Percentiles rank a stretch among this genome's conserved stretches.
phyloP scores from a whole-genome alignment of 2,329 filamentous ascomycete genomes.

The Myriosclerotinia duriaeana region DNA sequence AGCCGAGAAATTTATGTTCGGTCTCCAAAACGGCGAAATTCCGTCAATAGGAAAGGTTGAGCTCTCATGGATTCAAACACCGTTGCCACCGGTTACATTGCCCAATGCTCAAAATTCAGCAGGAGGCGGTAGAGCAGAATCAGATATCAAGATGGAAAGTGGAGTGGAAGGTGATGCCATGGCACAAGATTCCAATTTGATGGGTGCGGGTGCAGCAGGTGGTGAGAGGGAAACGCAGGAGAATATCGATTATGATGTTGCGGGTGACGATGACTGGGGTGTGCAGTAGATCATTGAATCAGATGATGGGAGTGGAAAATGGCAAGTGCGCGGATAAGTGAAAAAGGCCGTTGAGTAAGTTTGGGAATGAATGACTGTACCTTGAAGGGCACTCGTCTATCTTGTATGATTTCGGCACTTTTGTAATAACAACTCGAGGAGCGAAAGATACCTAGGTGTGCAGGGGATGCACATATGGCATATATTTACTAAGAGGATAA shows the following conservation, averaged over 20 bases:
- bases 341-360: neutral
- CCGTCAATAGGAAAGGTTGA: slow-evolving; percentile 65
- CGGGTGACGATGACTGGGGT: slow-evolving; percentile 44
- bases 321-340: neutral
- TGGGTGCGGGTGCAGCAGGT: slow-evolving; percentile 21
- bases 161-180: slow-evolving; percentile 41
- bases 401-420: slow-evolving; percentile 10
- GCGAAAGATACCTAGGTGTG: slow-evolving; percentile 1
- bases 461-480: neutral
- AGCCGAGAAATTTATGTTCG: slow-evolving; percentile 67
- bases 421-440: slow-evolving; percentile 15
- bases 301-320: neutral
- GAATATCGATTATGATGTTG: slow-evolving; percentile 45
- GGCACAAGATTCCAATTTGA: slow-evolving; percentile 29
- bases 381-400: neutral
- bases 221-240: slow-evolving; percentile 29
- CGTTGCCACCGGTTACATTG: slow-evolving; percentile 35
- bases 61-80: slow-evolving; percentile 57
- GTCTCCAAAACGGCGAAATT: slow-evolving; percentile 56
- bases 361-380: neutral
- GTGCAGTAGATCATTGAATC: slow-evolving; percentile 5
- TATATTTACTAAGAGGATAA: neutral
- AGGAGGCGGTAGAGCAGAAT: slow-evolving; percentile 12
- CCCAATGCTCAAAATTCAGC: slow-evolving; percentile 18
- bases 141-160: slow-evolving; percentile 26